These are phyloP conservation scores for Obba rivulosa DNA, from an alignment of 768 basidiomycete species.

Conservation along the genomic window DNA sequence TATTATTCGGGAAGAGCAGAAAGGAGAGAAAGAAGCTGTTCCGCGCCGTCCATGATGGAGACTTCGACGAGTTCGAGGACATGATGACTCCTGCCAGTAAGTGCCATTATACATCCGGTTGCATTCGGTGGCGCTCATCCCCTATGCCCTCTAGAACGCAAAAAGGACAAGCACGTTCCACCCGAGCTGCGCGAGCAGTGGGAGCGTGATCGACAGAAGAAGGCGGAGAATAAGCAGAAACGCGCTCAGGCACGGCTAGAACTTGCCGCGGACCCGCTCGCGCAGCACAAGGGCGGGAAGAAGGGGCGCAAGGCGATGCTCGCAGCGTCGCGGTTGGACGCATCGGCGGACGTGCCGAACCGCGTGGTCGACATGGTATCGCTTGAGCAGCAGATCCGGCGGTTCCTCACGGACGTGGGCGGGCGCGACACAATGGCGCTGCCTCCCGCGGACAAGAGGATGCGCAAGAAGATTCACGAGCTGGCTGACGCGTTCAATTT, in stretches of 20 bases:
- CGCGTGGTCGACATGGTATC: constrained; percentile 59
- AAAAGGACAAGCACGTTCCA: constrained; percentile 50
- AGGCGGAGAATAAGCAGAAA: constrained; percentile 67
- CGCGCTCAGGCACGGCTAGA: constrained; percentile 54
- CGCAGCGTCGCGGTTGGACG: constrained; percentile 46
- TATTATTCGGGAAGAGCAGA: constrained; percentile 38
- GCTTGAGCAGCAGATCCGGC: constrained; percentile 65
- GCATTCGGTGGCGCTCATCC: background rate
- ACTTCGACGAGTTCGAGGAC: constrained; percentile 29
- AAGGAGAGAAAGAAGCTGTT: constrained; percentile 54
- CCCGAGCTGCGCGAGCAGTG: constrained; percentile 61
- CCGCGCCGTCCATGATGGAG: constrained; percentile 53
- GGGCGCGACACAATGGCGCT: constrained; percentile 53
- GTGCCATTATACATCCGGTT: constrained; percentile 18
- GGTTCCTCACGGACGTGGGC: constrained; percentile 57
- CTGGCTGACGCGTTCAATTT: constrained; percentile 75
- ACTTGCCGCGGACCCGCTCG: constrained; percentile 57
- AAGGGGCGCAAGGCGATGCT: constrained; percentile 67
- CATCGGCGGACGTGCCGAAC: constrained; percentile 37
- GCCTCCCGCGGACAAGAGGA: constrained; percentile 73
- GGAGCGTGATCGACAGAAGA: constrained; percentile 78
- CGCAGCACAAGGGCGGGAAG: constrained; percentile 58
- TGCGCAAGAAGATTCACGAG: constrained; percentile 71
- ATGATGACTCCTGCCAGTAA: constrained; percentile 42
- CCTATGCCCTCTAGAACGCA: constrained; percentile 32